Evolutionary conservation across 2,329 filamentous ascomycete species (phyloP).

Genomic region (Xylariomycetidae sp.): DNA sequence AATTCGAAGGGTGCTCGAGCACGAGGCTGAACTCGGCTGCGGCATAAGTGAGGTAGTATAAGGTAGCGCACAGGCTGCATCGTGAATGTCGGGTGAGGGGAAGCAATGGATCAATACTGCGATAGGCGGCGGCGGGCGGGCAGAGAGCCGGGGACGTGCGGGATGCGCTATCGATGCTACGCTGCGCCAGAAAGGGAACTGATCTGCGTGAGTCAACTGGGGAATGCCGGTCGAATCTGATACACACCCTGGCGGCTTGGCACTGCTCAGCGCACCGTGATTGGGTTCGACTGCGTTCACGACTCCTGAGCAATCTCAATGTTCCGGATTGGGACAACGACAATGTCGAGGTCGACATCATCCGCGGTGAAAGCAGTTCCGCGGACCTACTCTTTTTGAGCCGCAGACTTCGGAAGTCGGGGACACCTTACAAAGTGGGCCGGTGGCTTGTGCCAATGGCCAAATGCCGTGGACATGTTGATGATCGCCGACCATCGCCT

Average conservation of each 20-base stretch:
- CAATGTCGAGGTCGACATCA: constrained; percentile 6
- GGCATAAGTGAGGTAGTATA: not conserved
- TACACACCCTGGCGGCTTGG: constrained; percentile 27
- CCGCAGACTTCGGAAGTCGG: constrained; percentile 7
- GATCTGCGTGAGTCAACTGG: constrained; percentile 24
- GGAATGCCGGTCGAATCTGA: constrained; percentile 30
- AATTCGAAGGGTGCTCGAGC: constrained; percentile 16
- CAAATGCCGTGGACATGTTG: constrained; percentile 19
- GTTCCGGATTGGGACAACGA: constrained; percentile 8
- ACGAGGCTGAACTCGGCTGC: not conserved
- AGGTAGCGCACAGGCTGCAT: not conserved
- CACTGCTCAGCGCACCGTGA: constrained; percentile 9
- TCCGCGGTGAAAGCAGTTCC: not conserved
- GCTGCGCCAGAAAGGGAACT: constrained; percentile 15
- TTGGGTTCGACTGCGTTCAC: constrained; percentile 12
- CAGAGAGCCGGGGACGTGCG: not conserved
- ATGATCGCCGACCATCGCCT: constrained; percentile 15
- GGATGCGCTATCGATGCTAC: constrained; percentile 10
- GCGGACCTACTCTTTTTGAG: not conserved
- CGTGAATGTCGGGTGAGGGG: too few relatives aligned
- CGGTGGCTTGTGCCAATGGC: constrained; percentile 9
- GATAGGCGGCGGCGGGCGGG: not conserved
- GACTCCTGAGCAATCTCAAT: constrained; percentile 24
- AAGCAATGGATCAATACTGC: too few relatives aligned
- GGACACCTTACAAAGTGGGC: constrained; percentile 11